Base-by-base conservation (phyloP, 2,329 filamentous ascomycete genomes). In the Alternaria sp. region DNA sequence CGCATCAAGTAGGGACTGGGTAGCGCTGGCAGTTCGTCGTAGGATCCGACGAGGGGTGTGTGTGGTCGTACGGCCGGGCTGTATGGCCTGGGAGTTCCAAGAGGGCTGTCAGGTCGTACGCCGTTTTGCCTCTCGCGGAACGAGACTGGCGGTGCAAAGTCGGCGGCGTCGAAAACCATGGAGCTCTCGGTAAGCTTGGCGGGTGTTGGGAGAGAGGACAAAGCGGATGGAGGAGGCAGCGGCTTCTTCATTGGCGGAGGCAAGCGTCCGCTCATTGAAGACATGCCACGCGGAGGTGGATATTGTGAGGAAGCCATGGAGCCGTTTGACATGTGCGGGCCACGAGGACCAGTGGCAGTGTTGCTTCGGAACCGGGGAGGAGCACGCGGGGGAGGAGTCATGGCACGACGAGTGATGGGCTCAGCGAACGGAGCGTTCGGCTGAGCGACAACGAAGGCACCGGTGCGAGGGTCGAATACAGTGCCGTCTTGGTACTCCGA, bases 341-440 rank as follows among this genome's bases (percentile, higher is more conserved):
- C 66, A 45, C 69, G 69, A 50, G 72, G 70, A 46, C 70, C 72
- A 25, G 67, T 64, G 46, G 54, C 65, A 57, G 71, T 73, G 67
- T 74, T 82, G 64, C 76, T 79, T 50, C 76, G 75, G 75, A 80
- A 87, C 61, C 87, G 84, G 13, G 88, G 86, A 54, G 88, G 87
- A 62, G 86, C 88, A 59, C 86, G 85, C 68, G 95, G 94, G 17
- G 95, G 95, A 56, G 95, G 95, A 19, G 95, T 98, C 95, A 98
- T 97, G 56, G 95, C 95, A 74, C 95, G 92, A 72, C 95, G 92
- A 67, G 89, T 90, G 15, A 97, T 87, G 11, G 93, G 93, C 79
- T 97, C 89, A 11, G 94, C 92, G 71, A 91, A 97, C 3, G 94
- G 88, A 60, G 82, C 81, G 49, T 74, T 71, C 19, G 78, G 76